Evolutionary conservation across 345 rosid species (phyloP).

Genomic region (Lepidium sativum): DNA sequence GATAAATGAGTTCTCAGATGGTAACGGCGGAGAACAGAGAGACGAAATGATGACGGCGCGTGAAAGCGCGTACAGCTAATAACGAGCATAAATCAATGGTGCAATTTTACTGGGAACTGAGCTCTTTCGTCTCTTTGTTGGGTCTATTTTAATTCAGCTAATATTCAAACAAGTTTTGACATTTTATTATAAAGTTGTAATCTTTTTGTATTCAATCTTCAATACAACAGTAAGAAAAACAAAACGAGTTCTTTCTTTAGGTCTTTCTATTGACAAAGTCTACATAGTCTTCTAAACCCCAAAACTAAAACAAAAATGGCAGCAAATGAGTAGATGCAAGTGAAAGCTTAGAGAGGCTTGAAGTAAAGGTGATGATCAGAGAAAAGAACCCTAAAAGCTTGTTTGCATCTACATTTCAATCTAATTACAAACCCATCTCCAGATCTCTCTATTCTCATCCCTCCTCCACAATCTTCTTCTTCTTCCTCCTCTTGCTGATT

Average conservation of each 20-base stretch:
- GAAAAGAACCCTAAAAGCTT: conserved; percentile 24
- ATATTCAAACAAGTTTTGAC: not conserved
- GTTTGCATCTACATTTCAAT: conserved; percentile 24
- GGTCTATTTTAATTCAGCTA: not conserved
- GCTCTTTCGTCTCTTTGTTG: not conserved
- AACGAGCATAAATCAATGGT: not conserved
- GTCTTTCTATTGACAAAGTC: not conserved
- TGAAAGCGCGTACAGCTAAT: conserved; percentile 11
- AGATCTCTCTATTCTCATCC: conserved; percentile 32
- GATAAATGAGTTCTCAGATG: not conserved
- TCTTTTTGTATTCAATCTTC: not conserved
- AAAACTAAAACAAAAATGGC: not conserved
- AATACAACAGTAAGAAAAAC: not conserved
- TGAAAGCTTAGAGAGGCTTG: conserved; percentile 14
- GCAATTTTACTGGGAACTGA: not conserved
- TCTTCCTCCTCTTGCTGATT: not conserved
- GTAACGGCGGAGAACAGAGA: not conserved
- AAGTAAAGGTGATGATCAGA: conserved; percentile 25
- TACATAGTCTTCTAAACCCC: not conserved
- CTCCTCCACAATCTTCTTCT: conserved; percentile 22
- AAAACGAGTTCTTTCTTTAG: not conserved
- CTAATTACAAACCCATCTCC: conserved; percentile 27
- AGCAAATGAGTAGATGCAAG: not conserved
- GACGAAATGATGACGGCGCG: conserved; percentile 11
- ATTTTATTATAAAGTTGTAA: not conserved